Evolutionary conservation across 2,329 filamentous ascomycete species (phyloP).

Genomic region (Scytalidium lignicola): DNA sequence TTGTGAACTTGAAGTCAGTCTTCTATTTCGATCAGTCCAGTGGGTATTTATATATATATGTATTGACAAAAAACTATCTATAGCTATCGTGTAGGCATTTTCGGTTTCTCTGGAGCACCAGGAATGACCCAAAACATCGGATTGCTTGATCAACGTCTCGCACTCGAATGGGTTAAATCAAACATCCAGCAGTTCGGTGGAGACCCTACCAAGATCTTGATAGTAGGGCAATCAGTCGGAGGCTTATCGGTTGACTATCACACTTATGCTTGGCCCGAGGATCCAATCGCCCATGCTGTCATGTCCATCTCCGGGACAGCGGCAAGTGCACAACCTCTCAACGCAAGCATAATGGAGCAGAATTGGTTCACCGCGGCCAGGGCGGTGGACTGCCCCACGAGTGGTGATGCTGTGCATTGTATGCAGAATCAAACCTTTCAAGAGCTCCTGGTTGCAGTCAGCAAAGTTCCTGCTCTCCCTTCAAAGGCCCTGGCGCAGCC

Average conservation of each 20-base stretch:
- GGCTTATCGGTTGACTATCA: constrained; percentile 15
- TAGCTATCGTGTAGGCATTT: constrained; percentile 37
- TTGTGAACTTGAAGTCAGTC: neutral
- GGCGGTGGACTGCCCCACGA: constrained; percentile 13
- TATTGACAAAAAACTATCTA: neutral
- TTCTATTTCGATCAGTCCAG: neutral
- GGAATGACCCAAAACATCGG: constrained; percentile 32
- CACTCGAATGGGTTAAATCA: constrained; percentile 51
- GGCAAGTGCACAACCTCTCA: constrained; percentile 9
- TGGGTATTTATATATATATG: neutral
- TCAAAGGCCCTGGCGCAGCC: constrained; percentile 7
- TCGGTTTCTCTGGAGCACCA: constrained; percentile 7
- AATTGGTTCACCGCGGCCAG: constrained; percentile 13
- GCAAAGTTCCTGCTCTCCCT: constrained; percentile 7
- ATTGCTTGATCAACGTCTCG: constrained; percentile 52
- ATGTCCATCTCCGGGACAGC: constrained; percentile 19
- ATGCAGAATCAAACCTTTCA: constrained; percentile 9
- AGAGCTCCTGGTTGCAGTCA: constrained; percentile 8
- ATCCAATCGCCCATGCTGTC: constrained; percentile 19
- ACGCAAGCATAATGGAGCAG: constrained; percentile 2
- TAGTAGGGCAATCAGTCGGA: constrained; percentile 23
- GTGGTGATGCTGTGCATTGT: constrained; percentile 6
- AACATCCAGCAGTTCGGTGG: constrained; percentile 56
- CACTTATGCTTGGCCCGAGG: constrained; percentile 14
- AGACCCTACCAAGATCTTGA: constrained; percentile 32